Base-by-base conservation (phyloP, 192 early-diverging fungal species). In the Gonapodya prolifera region DNA sequence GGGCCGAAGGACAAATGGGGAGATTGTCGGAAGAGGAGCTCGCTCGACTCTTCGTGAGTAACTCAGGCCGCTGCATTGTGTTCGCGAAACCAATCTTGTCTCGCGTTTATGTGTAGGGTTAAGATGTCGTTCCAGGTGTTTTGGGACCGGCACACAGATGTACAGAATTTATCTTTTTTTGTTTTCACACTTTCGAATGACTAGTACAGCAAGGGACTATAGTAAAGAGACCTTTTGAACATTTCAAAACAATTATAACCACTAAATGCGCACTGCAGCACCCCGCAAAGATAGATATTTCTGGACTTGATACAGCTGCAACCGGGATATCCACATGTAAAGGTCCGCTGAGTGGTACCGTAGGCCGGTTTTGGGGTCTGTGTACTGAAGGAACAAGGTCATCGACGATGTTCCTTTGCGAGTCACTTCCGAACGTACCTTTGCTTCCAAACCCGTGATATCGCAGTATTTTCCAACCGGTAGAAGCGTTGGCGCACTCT, bases 391-490 rank as follows among this genome's bases (percentile, higher is more conserved):
- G 69, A 89, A 78, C 1, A 76, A 13, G 13, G 31, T 29, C 23
- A 33, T 33, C 8, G 35, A 2, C 33, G 17, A 2, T 30, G 32
- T 2, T 13, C 34, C 16, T 30, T 78, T 78, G 1, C n/a, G 1
- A 18, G 2, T 30, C 1, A 30, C 30, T 16, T 16, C 2, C 28
- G 30, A 0, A 34, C 33, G 16, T 28, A 79, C 31, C 30, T 74
- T 36, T 84, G 89, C 89, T 83, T 93, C 91, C 45, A 95, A 82
- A 28, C 94, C 94, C 2, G 94, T 96, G 70, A 96, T 89, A 79
- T 96, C 94, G 80, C 94, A 96, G 84, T 96, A 96, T 79, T 94
- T 94, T 83, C 94, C 94, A 79, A 89, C 88, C 16, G 94, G 94
- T 34, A 84, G 75, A 76, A 96, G 82, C 32, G 94, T 94, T 31